phyloP scores from a whole-genome alignment of 1,284 basidiomycete genomes.

The Polyporus tsugae region DNA sequence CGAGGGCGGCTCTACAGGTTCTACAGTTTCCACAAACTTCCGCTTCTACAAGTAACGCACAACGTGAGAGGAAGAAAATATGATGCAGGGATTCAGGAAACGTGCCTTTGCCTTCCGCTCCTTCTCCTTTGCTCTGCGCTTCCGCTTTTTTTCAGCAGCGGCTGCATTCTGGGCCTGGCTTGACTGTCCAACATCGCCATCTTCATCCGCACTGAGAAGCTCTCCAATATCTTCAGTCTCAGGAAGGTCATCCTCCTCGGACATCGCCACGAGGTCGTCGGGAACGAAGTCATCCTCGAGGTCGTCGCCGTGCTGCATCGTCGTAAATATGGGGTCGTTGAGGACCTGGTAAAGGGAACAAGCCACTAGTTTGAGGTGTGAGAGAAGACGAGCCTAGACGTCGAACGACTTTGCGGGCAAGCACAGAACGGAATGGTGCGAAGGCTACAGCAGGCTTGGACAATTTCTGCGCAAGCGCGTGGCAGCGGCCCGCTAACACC shows the following conservation, averaged over 20 bases:
- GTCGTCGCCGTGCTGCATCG: conserved; percentile 68
- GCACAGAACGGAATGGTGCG: conserved; percentile 3
- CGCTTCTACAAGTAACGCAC: conserved; percentile 56
- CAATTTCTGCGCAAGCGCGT: conserved; percentile 2
- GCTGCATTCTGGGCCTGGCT: conserved; percentile 36
- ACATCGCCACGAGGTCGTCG: conserved; percentile 72
- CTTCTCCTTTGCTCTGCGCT: conserved; percentile 75
- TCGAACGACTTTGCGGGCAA: conserved; percentile 3
- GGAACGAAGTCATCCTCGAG: conserved; percentile 82
- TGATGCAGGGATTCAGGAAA: conserved; percentile 26
- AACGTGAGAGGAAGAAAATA: conserved; percentile 14
- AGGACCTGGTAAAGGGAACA: conserved; percentile 1
- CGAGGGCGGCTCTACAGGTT: conserved; percentile 53
- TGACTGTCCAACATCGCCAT: conserved; percentile 42
- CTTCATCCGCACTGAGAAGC: conserved; percentile 56
- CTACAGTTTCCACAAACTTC: conserved; percentile 59
- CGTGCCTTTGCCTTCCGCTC: conserved; percentile 69
- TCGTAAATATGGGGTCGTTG: conserved; percentile 18
- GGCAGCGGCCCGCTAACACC: conserved; percentile 8
- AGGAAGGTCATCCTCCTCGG: conserved; percentile 61
- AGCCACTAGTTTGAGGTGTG: conserved; percentile 18
- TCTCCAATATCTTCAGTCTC: conserved; percentile 51
- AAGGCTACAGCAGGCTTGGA: conserved; percentile 9
- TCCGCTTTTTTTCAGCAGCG: conserved; percentile 64
- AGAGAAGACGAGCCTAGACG: conserved; percentile 10